A percentile compares a stretch with the other conserved stretches of the same genome.
Evolutionary conservation across 495 filamentous ascomycete species (phyloP).

Genomic region (Pseudoneurospora amorphoporcata): DNA sequence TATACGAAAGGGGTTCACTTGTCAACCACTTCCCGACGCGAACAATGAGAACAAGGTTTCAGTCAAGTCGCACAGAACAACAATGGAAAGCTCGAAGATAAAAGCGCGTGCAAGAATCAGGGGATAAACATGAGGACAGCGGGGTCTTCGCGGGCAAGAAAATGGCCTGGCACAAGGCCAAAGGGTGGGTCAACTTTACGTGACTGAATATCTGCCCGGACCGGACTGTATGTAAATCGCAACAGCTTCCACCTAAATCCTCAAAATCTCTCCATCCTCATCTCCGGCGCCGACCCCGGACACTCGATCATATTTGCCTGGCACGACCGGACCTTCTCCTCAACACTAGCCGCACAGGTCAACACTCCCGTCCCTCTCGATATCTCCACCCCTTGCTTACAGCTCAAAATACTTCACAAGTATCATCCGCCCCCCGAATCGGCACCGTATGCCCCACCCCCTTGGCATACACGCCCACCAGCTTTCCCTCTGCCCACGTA

Average conservation of each 20-base stretch:
- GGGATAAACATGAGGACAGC: too few species aligned
- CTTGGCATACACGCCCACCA: conserved; percentile 12
- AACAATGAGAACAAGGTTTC: background rate
- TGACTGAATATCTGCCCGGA: background rate
- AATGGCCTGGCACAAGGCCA: background rate
- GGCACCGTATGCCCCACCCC: conserved; percentile 17
- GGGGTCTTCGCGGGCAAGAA: background rate
- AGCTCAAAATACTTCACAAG: conserved; percentile 16
- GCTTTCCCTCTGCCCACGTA: conserved; percentile 8
- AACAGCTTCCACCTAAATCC: background rate
- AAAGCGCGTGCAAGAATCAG: too few species aligned
- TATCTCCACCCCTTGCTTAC: background rate
- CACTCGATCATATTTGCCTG: background rate
- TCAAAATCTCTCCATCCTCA: background rate
- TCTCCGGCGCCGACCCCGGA: background rate
- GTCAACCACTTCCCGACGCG: background rate
- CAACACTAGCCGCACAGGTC: background rate
- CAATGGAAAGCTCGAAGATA: too few species aligned
- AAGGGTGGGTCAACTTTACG: background rate
- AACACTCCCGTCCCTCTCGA: too few species aligned
- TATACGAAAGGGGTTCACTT: background rate
- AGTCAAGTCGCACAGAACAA: too few species aligned
- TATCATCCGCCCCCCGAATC: conserved; percentile 12
- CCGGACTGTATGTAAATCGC: background rate
- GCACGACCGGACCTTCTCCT: background rate